These are phyloP conservation scores for Pseudonitzschia multistriata DNA, from an alignment of 108 stramenopile genomes.

Conservation along the genomic window DNA sequence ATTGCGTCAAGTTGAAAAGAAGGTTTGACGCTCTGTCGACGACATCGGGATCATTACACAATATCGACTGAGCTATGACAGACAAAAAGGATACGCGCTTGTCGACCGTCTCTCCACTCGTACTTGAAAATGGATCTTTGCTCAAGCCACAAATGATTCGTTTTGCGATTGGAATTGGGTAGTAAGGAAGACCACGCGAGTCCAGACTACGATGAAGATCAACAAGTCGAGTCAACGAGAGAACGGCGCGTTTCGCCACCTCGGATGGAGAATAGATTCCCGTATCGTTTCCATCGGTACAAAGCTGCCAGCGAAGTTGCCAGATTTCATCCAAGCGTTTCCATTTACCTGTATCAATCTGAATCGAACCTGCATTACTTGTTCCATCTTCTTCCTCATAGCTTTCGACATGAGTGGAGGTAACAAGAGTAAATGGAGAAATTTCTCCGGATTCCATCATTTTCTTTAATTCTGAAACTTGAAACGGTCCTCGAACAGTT, in stretches of 20 bases:
- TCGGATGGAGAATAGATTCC: slow-evolving; percentile 48
- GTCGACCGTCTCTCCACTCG: slow-evolving; percentile 8
- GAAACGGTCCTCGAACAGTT: slow-evolving; percentile 58
- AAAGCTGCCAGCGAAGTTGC: slow-evolving; percentile 75
- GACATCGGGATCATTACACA: slow-evolving; percentile 62
- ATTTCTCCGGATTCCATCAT: slow-evolving; percentile 55
- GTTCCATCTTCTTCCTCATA: slow-evolving; percentile 39
- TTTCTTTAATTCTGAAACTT: slow-evolving; percentile 55
- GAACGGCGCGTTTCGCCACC: slow-evolving; percentile 48
- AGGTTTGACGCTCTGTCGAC: slow-evolving; percentile 59
- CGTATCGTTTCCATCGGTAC: slow-evolving; percentile 42
- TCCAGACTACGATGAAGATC: slow-evolving; percentile 65
- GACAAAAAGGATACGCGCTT: slow-evolving; percentile 36
- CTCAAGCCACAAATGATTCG: slow-evolving; percentile 56
- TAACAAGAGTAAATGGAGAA: slow-evolving; percentile 45
- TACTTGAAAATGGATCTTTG: slow-evolving; percentile 27
- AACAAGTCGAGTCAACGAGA: slow-evolving; percentile 54
- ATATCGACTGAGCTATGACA: slow-evolving; percentile 56
- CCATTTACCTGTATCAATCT: slow-evolving; percentile 82
- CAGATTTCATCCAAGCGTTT: slow-evolving; percentile 56
- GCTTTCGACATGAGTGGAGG: slow-evolving; percentile 48
- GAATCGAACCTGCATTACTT: slow-evolving; percentile 35
- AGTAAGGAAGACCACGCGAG: slow-evolving; percentile 66
- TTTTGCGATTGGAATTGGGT: slow-evolving; percentile 78
- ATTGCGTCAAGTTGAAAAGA: slow-evolving; percentile 49